Base-by-base conservation (phyloP, 83 land plant genomes). In the Picea engelmannii region DNA sequence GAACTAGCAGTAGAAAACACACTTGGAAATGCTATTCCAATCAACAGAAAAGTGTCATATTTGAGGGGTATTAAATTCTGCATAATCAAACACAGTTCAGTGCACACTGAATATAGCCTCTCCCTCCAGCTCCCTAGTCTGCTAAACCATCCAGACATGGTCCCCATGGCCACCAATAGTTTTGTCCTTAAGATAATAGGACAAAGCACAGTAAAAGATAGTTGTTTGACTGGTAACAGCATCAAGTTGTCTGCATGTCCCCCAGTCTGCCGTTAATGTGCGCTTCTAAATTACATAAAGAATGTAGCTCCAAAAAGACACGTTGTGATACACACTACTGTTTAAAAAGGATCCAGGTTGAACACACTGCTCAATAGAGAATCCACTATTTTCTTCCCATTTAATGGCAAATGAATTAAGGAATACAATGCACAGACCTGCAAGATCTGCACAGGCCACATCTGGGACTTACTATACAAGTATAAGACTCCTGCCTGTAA, bases 401-500 rank as follows among this genome's bases (percentile, higher is more conserved):
- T 73, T 47, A 13, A 47, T 73, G 58, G 21, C 55, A 73, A 44
- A 73, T 73, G 76, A 73, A 73, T 73, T 73, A 52, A 42, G 47
- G 58, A 73, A 73, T 47, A 73, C 76, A 73, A 73, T 73, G 76
- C 76, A 73, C 21, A 73, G 55, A 49, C 76, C 55, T 8, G 42
- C 15, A 73, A 21, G 1, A 5, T 73, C 17, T 73, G 76, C 44
- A 73, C 52, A 44, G 58, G 52, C 76, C 47, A 42, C 44, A 38
- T 42, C 23, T 73, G 76, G 58, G 58, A 47, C 23, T 44, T 73
- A 73, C 21, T 77, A 77, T 77, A 77, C 79, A 59, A 52, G 63
- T 77, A 77, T 59, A 24, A 77, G 79, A 77, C 23, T 58, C 63
- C 20, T 77, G 64, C 79, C 79, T 60, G 42, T 31, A 24, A 77